Base-by-base conservation (phyloP, 78 protist genomes). In the Cavenderia fasciculata region DNA sequence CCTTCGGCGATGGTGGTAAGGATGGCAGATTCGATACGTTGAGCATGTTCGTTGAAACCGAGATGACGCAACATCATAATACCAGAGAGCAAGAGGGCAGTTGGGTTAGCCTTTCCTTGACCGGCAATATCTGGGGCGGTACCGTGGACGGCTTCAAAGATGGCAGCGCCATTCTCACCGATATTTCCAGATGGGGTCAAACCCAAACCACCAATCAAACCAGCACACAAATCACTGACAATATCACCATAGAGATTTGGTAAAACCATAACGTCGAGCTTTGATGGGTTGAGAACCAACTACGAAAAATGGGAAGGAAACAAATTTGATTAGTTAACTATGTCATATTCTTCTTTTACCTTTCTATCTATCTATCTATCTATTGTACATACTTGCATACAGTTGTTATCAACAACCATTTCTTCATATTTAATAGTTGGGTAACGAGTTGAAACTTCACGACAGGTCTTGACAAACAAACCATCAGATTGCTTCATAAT, bases 201-300 rank as follows among this genome's bases (percentile, higher is more conserved):
- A 57, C 98, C 98, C 18, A 95, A 63, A 38, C 97, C 97, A 51
- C 98, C 98, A 46, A 94, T 86, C 59, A 96, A 59, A 59, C 96
- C 96, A 36, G 97, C 98, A 11, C 91, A 71, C 62, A 95, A 70
- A 71, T 95, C 96, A 56, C 92, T 65, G 38, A 96, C 92, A 70
- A 96, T 95, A 71, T 96, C 96, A 59, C 98, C 98, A 86, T 93
- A 96, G 41, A 96, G 65, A 84, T 96, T 96, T 61, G 96, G 95
- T 19, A 87, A 61, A 31, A 95, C 96, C 84, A 96, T 73, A 44
- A 96, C 98, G 40, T 95, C 98, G 44, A 93, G 88, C 36, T 90
- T 43, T 14, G 71, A n/a, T 65, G 98, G 98, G 29, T 92, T 62
- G 33, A 68, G 23, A 23, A 90, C 90, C 70, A 94, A 68, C 78